Evolutionary conservation across 305 asterid genomes (phyloP).

Genomic region (Fraxinus greggii): DNA sequence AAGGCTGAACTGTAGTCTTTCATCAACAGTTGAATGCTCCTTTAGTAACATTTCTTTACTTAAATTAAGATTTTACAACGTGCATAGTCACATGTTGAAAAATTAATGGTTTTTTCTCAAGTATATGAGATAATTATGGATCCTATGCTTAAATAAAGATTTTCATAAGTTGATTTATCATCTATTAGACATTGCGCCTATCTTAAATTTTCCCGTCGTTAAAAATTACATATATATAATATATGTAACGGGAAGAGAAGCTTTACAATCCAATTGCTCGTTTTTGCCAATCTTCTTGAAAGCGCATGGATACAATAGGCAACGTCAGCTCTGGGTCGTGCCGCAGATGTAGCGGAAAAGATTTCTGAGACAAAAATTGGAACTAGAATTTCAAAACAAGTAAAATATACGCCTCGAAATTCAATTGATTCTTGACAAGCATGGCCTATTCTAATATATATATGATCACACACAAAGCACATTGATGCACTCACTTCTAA

Average conservation of each 20-base stretch:
- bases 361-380: slow-evolving; percentile 43
- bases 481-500: slow-evolving; percentile 60
- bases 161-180: neutral
- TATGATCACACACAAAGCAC: neutral
- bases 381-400: neutral
- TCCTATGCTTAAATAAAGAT: neutral
- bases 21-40: neutral
- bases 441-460: neutral
- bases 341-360: slow-evolving; percentile 50
- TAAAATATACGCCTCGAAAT: neutral
- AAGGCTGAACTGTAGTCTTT: neutral
- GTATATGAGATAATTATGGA: neutral
- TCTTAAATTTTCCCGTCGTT: neutral
- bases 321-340: slow-evolving; percentile 87
- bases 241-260: neutral
- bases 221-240: neutral
- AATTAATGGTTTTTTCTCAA: neutral
- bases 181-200: neutral
- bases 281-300: slow-evolving; percentile 72
- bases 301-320: slow-evolving; percentile 90
- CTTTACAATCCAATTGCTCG: slow-evolving; percentile 75
- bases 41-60: neutral
- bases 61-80: neutral
- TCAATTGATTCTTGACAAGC: neutral
- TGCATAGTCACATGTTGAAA: neutral